These are phyloP conservation scores for Helianthus tuberosus DNA, from an alignment of 129 eudicot species.

Conservation along the genomic window DNA sequence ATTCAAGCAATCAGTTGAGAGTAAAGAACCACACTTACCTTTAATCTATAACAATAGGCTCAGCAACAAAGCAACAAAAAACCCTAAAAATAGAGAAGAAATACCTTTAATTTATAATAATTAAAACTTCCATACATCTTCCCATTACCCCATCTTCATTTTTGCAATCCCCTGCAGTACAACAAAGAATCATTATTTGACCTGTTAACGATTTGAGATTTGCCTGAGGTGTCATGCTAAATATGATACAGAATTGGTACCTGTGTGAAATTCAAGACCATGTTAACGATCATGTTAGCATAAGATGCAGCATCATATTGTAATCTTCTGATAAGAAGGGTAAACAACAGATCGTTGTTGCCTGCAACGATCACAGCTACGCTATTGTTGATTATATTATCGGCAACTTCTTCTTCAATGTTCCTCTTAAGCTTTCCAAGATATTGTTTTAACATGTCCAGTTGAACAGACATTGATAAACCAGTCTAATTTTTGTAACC, in stretches of 20 bases:
- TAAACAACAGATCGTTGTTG: slow-evolving; percentile 53
- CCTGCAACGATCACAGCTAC: slow-evolving; percentile 55
- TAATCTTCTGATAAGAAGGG: slow-evolving; percentile 25
- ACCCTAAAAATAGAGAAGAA: no score
- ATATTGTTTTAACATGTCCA: slow-evolving; percentile 64
- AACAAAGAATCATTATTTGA: no score
- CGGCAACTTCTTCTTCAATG: slow-evolving; percentile 55
- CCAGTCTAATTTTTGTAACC: slow-evolving; percentile 39
- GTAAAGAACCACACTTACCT: no score
- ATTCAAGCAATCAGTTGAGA: no score
- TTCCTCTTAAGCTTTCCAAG: slow-evolving; percentile 42
- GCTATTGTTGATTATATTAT: slow-evolving; percentile 40
- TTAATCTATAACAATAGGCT: no score
- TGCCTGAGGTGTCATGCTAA: no score
- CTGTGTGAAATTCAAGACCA: slow-evolving; percentile 48
- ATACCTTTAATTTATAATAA: no score
- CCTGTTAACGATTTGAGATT: no score
- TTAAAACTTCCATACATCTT: no score
- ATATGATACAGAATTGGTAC: slow-evolving; percentile 22
- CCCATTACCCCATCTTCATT: no score
- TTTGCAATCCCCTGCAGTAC: no score
- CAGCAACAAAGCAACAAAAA: no score
- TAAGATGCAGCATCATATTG: slow-evolving; percentile 50
- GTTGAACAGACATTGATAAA: slow-evolving; percentile 42
- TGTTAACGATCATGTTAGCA: slow-evolving; percentile 40